Evolutionary conservation across 2,329 filamentous ascomycete species (phyloP), one percentile per base, ranked within the genome.

Genomic region (Metarhizium robertsii): DNA sequence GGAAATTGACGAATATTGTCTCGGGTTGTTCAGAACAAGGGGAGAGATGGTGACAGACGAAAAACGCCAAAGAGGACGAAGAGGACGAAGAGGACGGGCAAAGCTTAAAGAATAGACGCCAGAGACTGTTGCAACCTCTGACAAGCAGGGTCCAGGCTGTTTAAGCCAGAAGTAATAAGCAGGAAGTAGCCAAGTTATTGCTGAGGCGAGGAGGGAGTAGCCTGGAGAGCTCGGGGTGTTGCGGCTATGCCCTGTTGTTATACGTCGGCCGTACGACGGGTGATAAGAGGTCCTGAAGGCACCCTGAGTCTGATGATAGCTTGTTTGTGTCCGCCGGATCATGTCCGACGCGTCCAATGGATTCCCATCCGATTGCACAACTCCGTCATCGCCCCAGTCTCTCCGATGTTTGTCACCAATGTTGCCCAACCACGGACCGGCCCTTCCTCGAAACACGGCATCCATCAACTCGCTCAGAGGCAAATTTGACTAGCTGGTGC

Each of bases 261-360:
- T 54, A 58, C 57, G 52, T 55, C 53, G 54, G 55, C 50, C 52
- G 57, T 58, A 55, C 55, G 52, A 57, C 57, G 18, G 30, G 46
- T 51, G 30, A 50, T 51, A 40, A 50, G 32, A 53, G 42, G 47
- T 50, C 52, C 49, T 55, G 52, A 45, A 56, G 47, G 53, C 51
- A 49, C 42, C 11, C 40, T 53, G n/a, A 40, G 51, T 56, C 52
- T 58, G 38, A 58, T 56, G 42, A 48, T 43, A 51, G 42, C 52
- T 55, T 57, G 56, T 52, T 53, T 58, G 54, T 56, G 48, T 5
- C 25, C 36, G 51, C 38, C 48, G 48, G 30, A 52, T 56, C 29
- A 46, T 16, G 46, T 38, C 48, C 48, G 32, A 50, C 47, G 8
- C 51, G 50, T 53, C 40, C 34, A 48, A 42, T 57, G 50, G 48